Evolutionary conservation across 371 early-diverging fungal genomes (phyloP).

Genomic region (Mortierella sp.): DNA sequence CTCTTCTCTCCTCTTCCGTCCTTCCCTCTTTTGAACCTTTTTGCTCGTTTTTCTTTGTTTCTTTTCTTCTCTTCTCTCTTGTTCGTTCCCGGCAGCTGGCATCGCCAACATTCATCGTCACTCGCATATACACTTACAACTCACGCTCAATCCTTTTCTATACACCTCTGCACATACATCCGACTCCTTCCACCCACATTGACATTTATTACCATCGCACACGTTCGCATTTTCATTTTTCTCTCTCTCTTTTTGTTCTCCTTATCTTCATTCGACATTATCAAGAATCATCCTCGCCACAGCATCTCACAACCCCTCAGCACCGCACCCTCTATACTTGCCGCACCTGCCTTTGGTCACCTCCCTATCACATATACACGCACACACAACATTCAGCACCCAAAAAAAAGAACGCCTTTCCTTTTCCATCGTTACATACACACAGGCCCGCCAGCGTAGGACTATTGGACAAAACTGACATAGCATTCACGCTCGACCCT

Average conservation of each 20-base stretch:
- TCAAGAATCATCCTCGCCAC: neutral
- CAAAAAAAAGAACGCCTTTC: neutral
- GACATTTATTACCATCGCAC: too few species aligned
- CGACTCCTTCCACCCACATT: neutral
- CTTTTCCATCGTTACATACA: neutral
- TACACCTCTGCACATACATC: neutral
- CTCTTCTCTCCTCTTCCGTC: constrained; percentile 5
- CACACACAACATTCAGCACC: neutral
- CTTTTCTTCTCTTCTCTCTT: neutral
- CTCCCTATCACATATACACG: neutral
- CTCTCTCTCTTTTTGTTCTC: neutral
- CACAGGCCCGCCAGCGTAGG: neutral
- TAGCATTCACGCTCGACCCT: neutral
- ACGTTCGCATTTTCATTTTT: neutral
- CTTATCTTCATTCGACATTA: neutral
- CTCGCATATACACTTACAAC: neutral
- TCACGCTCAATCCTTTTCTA: neutral
- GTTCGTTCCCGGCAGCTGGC: neutral
- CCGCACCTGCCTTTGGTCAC: neutral
- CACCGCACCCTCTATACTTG: constrained; percentile 8
- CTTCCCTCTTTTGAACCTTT: neutral
- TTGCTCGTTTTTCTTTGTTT: neutral
- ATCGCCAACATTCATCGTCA: neutral
- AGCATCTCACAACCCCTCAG: neutral
- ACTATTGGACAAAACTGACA: neutral